Conservation (phyloP, 1,284 basidiomycete species). For the Athelia sp. region DNA sequence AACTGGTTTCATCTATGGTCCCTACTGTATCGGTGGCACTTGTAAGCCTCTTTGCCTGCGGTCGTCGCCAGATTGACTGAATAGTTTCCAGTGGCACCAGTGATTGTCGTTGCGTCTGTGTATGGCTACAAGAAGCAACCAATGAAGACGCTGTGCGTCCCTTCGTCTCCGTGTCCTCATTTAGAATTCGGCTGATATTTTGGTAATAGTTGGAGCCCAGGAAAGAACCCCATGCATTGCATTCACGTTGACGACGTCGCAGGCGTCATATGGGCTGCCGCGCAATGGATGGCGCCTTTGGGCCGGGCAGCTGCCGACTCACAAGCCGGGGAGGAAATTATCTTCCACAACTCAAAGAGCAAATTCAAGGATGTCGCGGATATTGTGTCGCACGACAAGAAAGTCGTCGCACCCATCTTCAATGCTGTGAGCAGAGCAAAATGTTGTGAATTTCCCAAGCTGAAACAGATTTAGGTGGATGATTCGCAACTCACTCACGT, state of each 20-base stretch:
- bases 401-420: slow-evolving; percentile 72
- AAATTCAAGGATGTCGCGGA: slow-evolving; percentile 59
- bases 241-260: slow-evolving; percentile 78
- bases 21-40: slow-evolving; percentile 65
- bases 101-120: slow-evolving; percentile 75
- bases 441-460: slow-evolving; percentile 2
- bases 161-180: slow-evolving; percentile 4
- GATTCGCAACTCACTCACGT: slow-evolving; percentile 75
- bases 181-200: slow-evolving; percentile 6
- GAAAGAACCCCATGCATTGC: slow-evolving; percentile 77
- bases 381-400: slow-evolving; percentile 50
- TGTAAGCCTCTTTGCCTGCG: slow-evolving; percentile 42
- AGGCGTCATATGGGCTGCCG: slow-evolving; percentile 70
- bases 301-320: slow-evolving; percentile 60
- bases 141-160: slow-evolving; percentile 77
- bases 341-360: slow-evolving; percentile 69
- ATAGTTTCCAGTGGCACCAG: slow-evolving; percentile 50
- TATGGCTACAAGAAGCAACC: slow-evolving; percentile 82
- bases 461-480: slow-evolving; percentile 51
- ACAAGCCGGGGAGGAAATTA: slow-evolving; percentile 62
- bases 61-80: too few relatives aligned
- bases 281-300: slow-evolving; percentile 63
- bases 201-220: slow-evolving; percentile 60
- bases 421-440: slow-evolving; percentile 54
- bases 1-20: slow-evolving; percentile 69